Evolutionary conservation across 1,284 basidiomycete species (phyloP), one percentile per base, ranked within the genome.

Genomic region (Marasmius fiardii): DNA sequence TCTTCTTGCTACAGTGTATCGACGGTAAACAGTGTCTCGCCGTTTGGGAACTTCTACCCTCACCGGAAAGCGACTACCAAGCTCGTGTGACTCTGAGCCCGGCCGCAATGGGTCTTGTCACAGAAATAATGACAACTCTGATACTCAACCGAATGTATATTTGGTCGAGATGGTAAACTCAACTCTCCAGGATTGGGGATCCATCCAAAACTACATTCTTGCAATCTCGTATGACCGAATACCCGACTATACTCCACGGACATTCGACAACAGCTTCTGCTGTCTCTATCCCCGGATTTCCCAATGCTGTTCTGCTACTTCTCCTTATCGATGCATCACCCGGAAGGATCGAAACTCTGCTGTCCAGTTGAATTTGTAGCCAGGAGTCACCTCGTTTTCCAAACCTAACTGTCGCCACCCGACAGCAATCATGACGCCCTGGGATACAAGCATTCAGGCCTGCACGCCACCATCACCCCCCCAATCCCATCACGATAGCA

Each of bases 91-190:
- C 78, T 18, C 72, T 90, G 63, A 78, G 73, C 58, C 74, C 77
- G 7, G 67, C 77, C 31, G 85, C 78, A 41, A 74, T 90, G 49
- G 67, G 76, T 26, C 67, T 86, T 54, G 75, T 87, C 56, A 90
- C 87, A n/a, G 87, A 90, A 68, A 80, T 90, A 60, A 65, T 89
- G 60, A 86, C 87, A 11, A 85, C 85, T 4, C 76, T 90, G 57
- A 76, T 78, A 44, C 73, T 90, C 51, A 87, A 87, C 64, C 80
- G 85, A 43, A 86, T 90, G 75, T 79, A 83, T 37, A 71, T 75
- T 55, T 69, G 72, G 23, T 65, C 85, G 39, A 73, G 73, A 52
- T 89, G 87, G 88, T 68, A 61, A 31, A 14, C 44, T 48, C 21
- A 20, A 23, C 21, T 37, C 21, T 23, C 7, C 24, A 12, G 12